Percentiles rank a stretch among this genome's conserved stretches.
These are phyloP conservation scores for Fusarium acutatum DNA, from an alignment of 2,329 filamentous ascomycete genomes.

Conservation along the genomic window DNA sequence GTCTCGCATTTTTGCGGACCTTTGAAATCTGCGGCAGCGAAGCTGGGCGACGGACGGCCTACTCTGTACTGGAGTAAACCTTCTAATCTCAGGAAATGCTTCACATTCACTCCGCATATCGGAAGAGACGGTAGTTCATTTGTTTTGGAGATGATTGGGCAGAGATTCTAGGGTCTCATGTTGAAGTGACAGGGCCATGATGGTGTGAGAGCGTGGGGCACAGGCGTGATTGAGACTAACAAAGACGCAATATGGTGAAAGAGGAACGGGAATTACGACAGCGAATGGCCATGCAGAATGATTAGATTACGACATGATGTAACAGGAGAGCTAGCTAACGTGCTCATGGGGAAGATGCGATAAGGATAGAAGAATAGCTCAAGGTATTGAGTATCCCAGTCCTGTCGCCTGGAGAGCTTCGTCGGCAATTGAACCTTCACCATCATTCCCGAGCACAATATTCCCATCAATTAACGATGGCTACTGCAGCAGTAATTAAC, in stretches of 20 bases:
- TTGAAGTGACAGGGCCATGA: constrained; percentile 13
- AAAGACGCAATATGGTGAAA: constrained; percentile 17
- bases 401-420: background rate
- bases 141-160: background rate
- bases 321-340: constrained; percentile 26
- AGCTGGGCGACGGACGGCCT: background rate
- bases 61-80: background rate
- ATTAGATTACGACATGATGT: constrained; percentile 21
- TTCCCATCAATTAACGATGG: constrained; percentile 5
- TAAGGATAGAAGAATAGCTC: constrained; percentile 10
- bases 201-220: constrained; percentile 40
- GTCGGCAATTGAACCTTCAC: background rate
- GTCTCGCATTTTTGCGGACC: background rate
- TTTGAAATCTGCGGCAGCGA: background rate
- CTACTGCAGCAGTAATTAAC: constrained; percentile 11
- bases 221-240: constrained; percentile 30
- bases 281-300: background rate
- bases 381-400: background rate
- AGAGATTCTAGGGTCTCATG: background rate
- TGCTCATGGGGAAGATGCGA: constrained; percentile 8
- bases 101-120: background rate
- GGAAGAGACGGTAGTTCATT: background rate
- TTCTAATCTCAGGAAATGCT: background rate
- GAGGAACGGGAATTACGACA: constrained; percentile 8
- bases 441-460: background rate